Base-by-base conservation (phyloP, 768 basidiomycete genomes). In the Auriscalpium vulgare region DNA sequence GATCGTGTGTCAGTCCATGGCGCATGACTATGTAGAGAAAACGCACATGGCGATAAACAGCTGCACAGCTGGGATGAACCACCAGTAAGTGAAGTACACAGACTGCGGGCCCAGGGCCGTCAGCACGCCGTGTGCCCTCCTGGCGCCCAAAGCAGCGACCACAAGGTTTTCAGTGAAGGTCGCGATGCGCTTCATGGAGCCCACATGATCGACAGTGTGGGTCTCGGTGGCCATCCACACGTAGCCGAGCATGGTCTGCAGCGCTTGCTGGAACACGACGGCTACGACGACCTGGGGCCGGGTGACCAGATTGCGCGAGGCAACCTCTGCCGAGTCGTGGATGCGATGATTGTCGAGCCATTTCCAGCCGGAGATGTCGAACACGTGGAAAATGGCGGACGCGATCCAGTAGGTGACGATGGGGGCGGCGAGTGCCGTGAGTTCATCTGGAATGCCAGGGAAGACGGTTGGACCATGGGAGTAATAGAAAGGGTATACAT, bases 81-180 rank as follows among this genome's bases (percentile, higher is more conserved):
- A 99, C 95, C 95, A 99, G 69, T 98, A 99, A 16, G 84, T 61
- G 66, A 79, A 79, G 66, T 86, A 79, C 14, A 85, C 77, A 14
- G 75, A 46, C 17, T 65, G 63, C 17, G 76, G 62, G 8, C 69
- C 69, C 3, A 73, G 81, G 57, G 68, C 64, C 14, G 36, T 56
- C 34, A 66, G 62, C 61, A 80, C 63, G n/a, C 78, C 34, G 23
- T 66, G 61, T 55, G 67, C 66, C 0, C 69, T 77, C 0, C 66
- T 63, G 43, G 63, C 49, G 73, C 67, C 52, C 40, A 46, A 29
- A 10, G 13, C 23, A 10, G 10, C 4, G 3, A 10, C 16, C 14
- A 14, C 50, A 37, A 53, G 19, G 29, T n/a, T 35, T 16, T 83
- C 82, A 7, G 85, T 62, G 37, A 62, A 59, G 0, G 71, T 69